These are phyloP conservation scores for Geranium rotundifolium DNA, from an alignment of 345 rosid genomes.

Conservation along the genomic window DNA sequence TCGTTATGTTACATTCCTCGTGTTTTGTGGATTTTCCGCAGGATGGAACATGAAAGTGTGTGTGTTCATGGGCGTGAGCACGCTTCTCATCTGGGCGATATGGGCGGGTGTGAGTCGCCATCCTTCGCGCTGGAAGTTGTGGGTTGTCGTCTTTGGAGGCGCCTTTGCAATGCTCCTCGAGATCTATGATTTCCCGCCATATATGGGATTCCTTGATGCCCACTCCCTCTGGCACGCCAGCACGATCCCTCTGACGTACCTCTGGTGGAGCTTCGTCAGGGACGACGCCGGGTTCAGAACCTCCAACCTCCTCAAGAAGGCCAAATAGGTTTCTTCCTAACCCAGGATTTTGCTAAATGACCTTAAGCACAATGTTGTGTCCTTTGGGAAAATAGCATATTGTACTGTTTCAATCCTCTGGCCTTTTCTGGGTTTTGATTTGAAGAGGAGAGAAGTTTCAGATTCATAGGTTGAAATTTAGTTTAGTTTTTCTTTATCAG, in stretches of 20 bases:
- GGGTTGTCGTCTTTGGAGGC: slow-evolving; percentile 43
- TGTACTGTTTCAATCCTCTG: background rate
- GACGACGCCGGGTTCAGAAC: slow-evolving; percentile 74
- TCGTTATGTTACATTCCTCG: no score
- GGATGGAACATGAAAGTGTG: slow-evolving; percentile 77
- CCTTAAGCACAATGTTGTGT: background rate
- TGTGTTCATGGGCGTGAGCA: slow-evolving; percentile 43
- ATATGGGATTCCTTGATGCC: slow-evolving; percentile 66
- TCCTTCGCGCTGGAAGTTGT: slow-evolving; percentile 73
- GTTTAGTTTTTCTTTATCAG: no score
- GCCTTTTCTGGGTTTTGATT: no score
- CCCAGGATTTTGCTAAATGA: background rate
- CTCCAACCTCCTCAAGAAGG: slow-evolving; percentile 47
- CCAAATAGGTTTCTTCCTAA: slow-evolving; percentile 19
- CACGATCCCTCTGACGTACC: slow-evolving; percentile 56
- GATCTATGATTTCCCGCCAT: slow-evolving; percentile 67
- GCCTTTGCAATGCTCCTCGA: slow-evolving; percentile 47
- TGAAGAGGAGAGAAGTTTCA: background rate
- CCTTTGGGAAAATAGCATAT: background rate
- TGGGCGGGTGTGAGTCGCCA: slow-evolving; percentile 65
- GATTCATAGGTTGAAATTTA: background rate
- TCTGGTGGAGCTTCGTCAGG: slow-evolving; percentile 84
- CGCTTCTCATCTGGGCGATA: slow-evolving; percentile 65
- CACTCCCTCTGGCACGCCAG: slow-evolving; percentile 64
- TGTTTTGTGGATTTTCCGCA: slow-evolving; percentile 9